Evolutionary conservation across 169 alveolate species (phyloP).

Genomic region (Plasmodium gaboni): DNA sequence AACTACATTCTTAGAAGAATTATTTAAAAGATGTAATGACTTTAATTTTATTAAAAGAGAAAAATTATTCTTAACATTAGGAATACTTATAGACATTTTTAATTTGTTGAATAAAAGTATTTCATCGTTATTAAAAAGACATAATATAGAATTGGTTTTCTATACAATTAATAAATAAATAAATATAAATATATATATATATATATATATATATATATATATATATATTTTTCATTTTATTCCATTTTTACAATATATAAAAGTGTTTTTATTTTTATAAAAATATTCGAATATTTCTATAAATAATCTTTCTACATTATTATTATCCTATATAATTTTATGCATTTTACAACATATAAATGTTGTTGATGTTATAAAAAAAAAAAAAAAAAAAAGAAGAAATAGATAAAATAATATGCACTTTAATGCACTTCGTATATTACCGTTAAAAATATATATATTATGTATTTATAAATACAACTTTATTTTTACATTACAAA

Average conservation of each 20-base stretch:
- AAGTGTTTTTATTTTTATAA: not conserved
- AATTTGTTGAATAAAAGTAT: not conserved
- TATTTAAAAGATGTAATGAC: constrained; percentile 32
- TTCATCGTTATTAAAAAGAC: not conserved
- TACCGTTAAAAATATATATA: constrained; percentile 1
- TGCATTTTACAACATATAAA: too few relatives aligned
- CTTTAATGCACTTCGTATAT: constrained; percentile 44
- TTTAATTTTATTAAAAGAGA: constrained; percentile 54
- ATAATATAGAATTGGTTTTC: too few relatives aligned
- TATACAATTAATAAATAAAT: too few relatives aligned
- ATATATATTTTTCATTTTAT: not conserved
- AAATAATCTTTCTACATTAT: too few relatives aligned
- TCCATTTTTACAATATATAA: not conserved
- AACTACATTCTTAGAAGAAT: constrained; percentile 1
- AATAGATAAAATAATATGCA: constrained; percentile 14
- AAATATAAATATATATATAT: too few relatives aligned
- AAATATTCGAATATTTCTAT: not conserved
- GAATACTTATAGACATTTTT: constrained; percentile 16
- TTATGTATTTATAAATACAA: not conserved
- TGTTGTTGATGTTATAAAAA: too few relatives aligned
- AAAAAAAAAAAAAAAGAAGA: not conserved
- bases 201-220: too few relatives aligned
- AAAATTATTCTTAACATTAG: constrained; percentile 38
- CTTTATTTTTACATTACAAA: too few relatives aligned
- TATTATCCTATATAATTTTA: too few relatives aligned